Percentiles rank a stretch among this genome's conserved stretches.
Conservation (phyloP, 257 asterid species). For the Scutellaria barbata region DNA sequence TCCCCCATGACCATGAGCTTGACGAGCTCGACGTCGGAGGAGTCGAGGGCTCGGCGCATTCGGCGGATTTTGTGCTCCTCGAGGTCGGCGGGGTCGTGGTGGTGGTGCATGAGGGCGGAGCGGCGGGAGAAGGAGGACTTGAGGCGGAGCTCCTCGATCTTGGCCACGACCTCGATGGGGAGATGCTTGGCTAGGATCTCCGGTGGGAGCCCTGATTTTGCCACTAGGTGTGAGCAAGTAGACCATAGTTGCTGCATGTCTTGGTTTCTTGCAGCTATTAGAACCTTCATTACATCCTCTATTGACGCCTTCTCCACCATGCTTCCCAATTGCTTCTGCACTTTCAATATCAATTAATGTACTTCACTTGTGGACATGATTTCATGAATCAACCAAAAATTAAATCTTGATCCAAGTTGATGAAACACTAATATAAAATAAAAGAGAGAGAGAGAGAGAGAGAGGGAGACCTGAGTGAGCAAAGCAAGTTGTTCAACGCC, state of each 20-base stretch:
- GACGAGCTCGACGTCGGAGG: conserved; percentile 88
- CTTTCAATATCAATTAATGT: too few species aligned
- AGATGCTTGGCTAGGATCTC: conserved; percentile 82
- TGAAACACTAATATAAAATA: too few species aligned
- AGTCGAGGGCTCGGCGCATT: conserved; percentile 87
- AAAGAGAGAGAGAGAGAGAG: background rate
- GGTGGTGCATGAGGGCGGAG: conserved; percentile 48
- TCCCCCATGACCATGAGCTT: conserved; percentile 99
- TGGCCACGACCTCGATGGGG: conserved; percentile 77
- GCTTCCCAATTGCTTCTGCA: conserved; percentile 76
- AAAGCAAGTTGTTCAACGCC: conserved; percentile 88
- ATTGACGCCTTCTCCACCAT: conserved; percentile 92
- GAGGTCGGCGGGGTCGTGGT: conserved; percentile 53
- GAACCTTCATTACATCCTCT: conserved; percentile 89
- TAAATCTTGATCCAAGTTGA: conserved; percentile 26
- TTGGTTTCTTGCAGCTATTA: conserved; percentile 84
- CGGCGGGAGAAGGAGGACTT: conserved; percentile 70
- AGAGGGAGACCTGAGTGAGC: conserved; percentile 68
- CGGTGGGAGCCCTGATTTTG: conserved; percentile 86
- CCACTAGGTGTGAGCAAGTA: conserved; percentile 79
- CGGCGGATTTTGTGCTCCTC: conserved; percentile 85
- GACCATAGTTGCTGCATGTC: conserved; percentile 82
- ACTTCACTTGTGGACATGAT: too few species aligned
- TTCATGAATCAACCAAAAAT: too few species aligned
- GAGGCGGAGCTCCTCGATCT: conserved; percentile 79